Evolutionary conservation across 768 basidiomycete species (phyloP), one percentile per base, ranked within the genome.

Genomic region (Tephrocybe sp.): DNA sequence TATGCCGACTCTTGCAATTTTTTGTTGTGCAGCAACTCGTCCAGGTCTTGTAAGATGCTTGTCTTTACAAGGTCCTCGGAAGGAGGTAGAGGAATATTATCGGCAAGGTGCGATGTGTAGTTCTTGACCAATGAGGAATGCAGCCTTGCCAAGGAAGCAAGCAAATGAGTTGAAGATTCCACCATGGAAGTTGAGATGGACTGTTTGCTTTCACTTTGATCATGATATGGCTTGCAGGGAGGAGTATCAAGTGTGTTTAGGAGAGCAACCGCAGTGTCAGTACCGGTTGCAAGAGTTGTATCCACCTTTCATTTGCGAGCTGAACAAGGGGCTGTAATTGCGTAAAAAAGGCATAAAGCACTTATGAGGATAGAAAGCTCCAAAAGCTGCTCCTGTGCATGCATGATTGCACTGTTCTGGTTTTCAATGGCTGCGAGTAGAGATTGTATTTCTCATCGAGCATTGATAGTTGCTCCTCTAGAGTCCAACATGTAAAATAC

Each of bases 311-410:
- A 20, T 39, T 23, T 20, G 17, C 10, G 18, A 36, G 24, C n/a
- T 40, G 24, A 10, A 18, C 37, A 9, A 40, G 26, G 6, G 4
- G 14, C 12, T 18, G 17, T 23, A 44, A 12, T 40, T 18, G 40
- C 10, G 38, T 26, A 17, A 4, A 14, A 42, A 24, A 18, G 20
- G 6, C 5, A n/a, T n/a, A 7, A 4, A 2, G 18, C 7, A 30
- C 58, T 44, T 37, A 69, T 70, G 18, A 65, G 26, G 24, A 67
- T 45, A 10, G 70, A 68, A 12, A 69, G 53, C 32, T 69, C 64
- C 30, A 58, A 55, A 23, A 71, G 56, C 2, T 50, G 51, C 37
- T 66, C 63, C 42, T 69, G 60, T 8, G 58, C 42, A 14, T 39
- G 47, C 8, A 24, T 32, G 11, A 68, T 64, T 1, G 55, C 54